phyloP scores from a whole-genome alignment of 768 basidiomycete genomes.

The Steccherinum ochraceum region DNA sequence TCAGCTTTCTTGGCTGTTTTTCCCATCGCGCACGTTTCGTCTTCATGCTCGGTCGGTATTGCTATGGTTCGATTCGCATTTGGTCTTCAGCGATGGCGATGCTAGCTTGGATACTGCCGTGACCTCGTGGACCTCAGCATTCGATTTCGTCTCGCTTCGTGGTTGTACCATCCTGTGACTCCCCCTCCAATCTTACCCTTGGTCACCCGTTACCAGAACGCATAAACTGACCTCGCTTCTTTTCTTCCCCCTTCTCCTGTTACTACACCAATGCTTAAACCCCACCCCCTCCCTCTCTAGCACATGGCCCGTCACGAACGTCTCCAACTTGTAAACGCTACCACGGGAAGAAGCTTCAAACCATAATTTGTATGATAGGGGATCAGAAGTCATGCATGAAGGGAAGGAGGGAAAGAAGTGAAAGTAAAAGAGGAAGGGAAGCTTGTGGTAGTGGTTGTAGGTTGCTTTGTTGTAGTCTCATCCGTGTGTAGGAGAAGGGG shows the following conservation, averaged over 20 bases:
- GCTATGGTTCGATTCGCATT: too few species aligned
- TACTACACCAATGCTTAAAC: neutral
- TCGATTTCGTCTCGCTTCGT: too few species aligned
- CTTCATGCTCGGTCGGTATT: too few species aligned
- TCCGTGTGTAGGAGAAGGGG: neutral
- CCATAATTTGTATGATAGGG: neutral
- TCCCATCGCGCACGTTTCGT: too few species aligned
- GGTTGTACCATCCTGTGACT: too few species aligned
- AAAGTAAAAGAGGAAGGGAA: neutral
- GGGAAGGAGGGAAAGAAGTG: neutral
- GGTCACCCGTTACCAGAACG: too few species aligned
- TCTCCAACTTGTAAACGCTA: constrained; percentile 28
- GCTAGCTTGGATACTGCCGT: too few species aligned
- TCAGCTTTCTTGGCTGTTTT: neutral
- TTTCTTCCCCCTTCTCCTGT: constrained; percentile 9
- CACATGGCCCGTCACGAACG: constrained; percentile 68
- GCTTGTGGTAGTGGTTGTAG: neutral
- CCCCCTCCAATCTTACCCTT: too few species aligned
- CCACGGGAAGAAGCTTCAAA: neutral
- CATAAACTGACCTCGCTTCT: constrained; percentile 6
- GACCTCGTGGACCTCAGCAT: too few species aligned
- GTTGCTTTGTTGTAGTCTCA: neutral
- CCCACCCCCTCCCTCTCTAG: constrained; percentile 26
- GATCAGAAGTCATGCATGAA: neutral
- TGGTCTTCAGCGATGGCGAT: too few species aligned